Conservation (phyloP, 345 rosid species). For the Trapa incisa region DNA sequence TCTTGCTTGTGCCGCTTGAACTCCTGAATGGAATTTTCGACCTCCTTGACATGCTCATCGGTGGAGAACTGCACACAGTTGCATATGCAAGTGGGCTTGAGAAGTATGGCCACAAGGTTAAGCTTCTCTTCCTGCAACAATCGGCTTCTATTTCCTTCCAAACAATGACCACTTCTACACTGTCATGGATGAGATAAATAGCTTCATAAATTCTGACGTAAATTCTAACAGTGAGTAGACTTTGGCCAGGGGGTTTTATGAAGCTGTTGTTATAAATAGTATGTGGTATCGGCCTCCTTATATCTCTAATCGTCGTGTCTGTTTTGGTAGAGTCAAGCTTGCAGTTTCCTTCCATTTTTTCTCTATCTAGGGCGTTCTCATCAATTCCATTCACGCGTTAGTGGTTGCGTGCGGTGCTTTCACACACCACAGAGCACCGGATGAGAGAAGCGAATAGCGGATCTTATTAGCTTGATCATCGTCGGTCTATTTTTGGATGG, state of each 20-base stretch:
- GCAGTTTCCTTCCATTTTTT: slow-evolving; percentile 1
- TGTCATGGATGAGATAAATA: slow-evolving; percentile 63
- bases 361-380: too few relatives aligned
- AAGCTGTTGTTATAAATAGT: slow-evolving; percentile 10
- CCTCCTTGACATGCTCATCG: slow-evolving; percentile 74
- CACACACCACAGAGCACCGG: too few relatives aligned
- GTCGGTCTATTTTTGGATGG: neutral
- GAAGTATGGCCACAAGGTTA: slow-evolving; percentile 59
- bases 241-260: neutral
- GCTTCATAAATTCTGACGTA: slow-evolving; percentile 29
- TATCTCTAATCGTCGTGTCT: slow-evolving; percentile 13
- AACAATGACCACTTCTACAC: slow-evolving; percentile 62
- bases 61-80: slow-evolving; percentile 45
- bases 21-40: slow-evolving; percentile 59
- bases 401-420: too few relatives aligned
- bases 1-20: slow-evolving; percentile 73
- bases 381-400: too few relatives aligned
- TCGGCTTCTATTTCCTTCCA: slow-evolving; percentile 79
- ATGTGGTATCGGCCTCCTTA: slow-evolving; percentile 19
- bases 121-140: slow-evolving; percentile 53
- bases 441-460: too few relatives aligned
- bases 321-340: slow-evolving; percentile 6
- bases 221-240: slow-evolving; percentile 13
- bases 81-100: slow-evolving; percentile 41
- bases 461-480: neutral